phyloP scores from a whole-genome alignment of 208 protist species.

The Acanthamoeba sp. region DNA sequence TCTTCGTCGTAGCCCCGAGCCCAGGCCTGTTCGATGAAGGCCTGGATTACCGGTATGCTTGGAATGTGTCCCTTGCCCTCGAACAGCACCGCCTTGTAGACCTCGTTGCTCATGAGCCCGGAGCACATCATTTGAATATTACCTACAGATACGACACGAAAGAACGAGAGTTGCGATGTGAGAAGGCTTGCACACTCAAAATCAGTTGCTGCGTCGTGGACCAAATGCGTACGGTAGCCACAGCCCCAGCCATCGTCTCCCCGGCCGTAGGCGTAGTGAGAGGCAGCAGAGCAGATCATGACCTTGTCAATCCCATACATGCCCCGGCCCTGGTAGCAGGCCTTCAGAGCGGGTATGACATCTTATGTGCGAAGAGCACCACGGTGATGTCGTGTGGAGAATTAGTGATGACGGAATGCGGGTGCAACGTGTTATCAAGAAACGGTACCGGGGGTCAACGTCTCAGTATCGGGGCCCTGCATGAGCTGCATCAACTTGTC shows the following conservation, averaged over 20 bases:
- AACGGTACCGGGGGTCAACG: conserved; percentile 28
- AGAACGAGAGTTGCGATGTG: neutral
- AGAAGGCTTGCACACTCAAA: neutral
- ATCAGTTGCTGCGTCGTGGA: neutral
- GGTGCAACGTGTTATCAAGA: neutral
- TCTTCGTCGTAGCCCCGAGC: conserved; percentile 59
- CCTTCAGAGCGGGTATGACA: conserved; percentile 24
- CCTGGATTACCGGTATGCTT: conserved; percentile 69
- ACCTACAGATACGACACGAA: neutral
- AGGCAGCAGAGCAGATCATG: conserved; percentile 48
- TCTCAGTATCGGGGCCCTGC: conserved; percentile 55
- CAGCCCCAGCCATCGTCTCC: conserved; percentile 64
- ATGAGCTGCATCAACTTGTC: conserved; percentile 60
- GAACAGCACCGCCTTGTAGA: conserved; percentile 58
- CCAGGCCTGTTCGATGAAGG: conserved; percentile 72
- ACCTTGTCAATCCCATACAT: conserved; percentile 67
- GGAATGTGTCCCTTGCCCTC: conserved; percentile 64
- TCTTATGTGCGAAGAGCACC: neutral
- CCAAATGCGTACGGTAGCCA: neutral
- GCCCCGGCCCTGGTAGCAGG: conserved; percentile 57
- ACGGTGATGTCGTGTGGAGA: neutral
- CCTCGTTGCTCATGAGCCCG: conserved; percentile 46
- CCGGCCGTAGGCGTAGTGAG: conserved; percentile 69
- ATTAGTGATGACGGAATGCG: neutral
- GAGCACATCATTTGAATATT: conserved; percentile 78